Conservation (phyloP, 345 rosid genomes). For the Mangifera indica region DNA sequence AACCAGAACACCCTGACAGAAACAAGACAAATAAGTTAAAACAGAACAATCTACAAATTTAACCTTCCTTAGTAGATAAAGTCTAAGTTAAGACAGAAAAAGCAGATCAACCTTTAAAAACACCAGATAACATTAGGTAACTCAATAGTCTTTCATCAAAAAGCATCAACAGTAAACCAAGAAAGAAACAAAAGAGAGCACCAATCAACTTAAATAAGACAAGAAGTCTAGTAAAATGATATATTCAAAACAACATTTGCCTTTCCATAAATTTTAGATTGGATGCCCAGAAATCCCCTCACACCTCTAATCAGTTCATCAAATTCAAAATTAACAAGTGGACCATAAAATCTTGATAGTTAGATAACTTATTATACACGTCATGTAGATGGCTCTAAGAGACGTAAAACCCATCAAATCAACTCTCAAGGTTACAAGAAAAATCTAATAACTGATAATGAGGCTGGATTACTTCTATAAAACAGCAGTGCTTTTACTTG, state of each 20-base stretch:
- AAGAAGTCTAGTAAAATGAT: neutral
- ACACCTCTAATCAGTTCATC: too few relatives aligned
- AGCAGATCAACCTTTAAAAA: neutral
- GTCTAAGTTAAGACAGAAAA: neutral
- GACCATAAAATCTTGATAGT: too few relatives aligned
- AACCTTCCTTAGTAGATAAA: neutral
- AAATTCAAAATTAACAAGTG: too few relatives aligned
- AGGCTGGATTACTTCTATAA: neutral
- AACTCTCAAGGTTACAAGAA: too few relatives aligned
- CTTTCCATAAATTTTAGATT: too few relatives aligned
- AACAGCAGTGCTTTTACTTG: neutral
- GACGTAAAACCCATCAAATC: too few relatives aligned
- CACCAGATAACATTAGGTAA: neutral
- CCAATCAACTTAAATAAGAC: neutral
- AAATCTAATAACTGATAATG: neutral
- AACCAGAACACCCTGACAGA: conserved; percentile 82
- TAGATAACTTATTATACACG: too few relatives aligned
- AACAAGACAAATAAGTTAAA: neutral
- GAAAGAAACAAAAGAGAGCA: neutral
- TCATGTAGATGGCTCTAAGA: too few relatives aligned
- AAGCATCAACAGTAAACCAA: neutral
- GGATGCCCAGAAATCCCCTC: too few relatives aligned
- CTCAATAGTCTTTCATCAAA: neutral
- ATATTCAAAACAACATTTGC: neutral
- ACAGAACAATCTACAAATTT: neutral